A percentile compares a stretch with the other conserved stretches of the same genome.
Conservation (phyloP, 108 stramenopile genomes). For the Stephanodiscus triporus region DNA sequence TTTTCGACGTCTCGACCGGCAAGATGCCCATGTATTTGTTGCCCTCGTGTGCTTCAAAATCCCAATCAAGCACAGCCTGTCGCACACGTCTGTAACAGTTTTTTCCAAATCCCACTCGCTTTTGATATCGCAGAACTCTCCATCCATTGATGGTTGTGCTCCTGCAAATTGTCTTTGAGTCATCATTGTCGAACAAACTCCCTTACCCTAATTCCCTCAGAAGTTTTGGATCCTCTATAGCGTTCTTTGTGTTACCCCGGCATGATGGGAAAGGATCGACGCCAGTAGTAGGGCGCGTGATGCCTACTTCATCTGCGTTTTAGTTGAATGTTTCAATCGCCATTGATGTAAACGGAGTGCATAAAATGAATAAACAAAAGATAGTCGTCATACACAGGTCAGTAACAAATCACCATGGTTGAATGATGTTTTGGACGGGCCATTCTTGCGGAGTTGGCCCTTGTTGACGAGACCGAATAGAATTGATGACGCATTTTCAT, state of each 20-base stretch:
- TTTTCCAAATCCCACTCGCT: conserved; percentile 30
- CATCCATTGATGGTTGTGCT: no score
- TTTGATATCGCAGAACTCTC: conserved; percentile 39
- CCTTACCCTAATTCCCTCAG: not conserved
- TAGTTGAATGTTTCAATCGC: not conserved
- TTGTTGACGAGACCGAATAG: conserved; percentile 2
- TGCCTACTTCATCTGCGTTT: conserved; percentile 28
- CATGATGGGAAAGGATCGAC: conserved; percentile 6
- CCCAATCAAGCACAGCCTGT: conserved; percentile 33
- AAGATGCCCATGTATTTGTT: conserved; percentile 30
- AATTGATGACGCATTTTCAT: conserved; percentile 22
- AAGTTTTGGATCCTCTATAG: not conserved
- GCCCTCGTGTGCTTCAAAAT: conserved; percentile 30
- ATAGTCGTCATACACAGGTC: not conserved
- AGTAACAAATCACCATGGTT: conserved; percentile 11
- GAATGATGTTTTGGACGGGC: not conserved
- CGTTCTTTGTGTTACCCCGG: conserved; percentile 1
- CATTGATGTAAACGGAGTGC: not conserved
- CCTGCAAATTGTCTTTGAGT: not conserved
- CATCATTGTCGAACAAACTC: not conserved
- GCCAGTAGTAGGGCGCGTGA: conserved; percentile 11
- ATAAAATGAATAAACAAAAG: not conserved
- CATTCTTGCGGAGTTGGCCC: not conserved
- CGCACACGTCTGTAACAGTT: conserved; percentile 26
- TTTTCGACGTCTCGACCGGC: not conserved